Evolutionary conservation across 108 stramenopile genomes (phyloP).

Genomic region (Phaeodactylum tricornutum): DNA sequence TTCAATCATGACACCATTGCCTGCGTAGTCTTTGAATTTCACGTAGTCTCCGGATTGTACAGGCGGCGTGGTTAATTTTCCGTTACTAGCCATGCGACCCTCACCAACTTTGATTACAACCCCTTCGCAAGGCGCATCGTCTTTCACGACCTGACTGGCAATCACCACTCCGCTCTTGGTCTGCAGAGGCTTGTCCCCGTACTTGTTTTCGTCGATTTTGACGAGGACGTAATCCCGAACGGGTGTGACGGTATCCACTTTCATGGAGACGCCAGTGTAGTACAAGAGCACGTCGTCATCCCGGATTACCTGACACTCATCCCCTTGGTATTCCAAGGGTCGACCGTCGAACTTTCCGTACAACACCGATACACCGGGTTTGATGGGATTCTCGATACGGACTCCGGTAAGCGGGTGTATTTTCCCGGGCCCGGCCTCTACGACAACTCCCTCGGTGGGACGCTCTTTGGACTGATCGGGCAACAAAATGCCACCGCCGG

Average conservation of each 20-base stretch:
- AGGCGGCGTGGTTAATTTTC: conserved; percentile 55
- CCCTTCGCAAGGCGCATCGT: conserved; percentile 70
- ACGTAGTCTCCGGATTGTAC: conserved; percentile 80
- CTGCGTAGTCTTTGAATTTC: conserved; percentile 92
- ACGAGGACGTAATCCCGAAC: conserved; percentile 88
- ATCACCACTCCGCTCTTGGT: conserved; percentile 82
- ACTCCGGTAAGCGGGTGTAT: conserved; percentile 83
- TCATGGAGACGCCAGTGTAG: conserved; percentile 80
- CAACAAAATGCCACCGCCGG: conserved; percentile 83
- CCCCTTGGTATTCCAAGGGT: conserved; percentile 83
- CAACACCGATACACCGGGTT: conserved; percentile 67
- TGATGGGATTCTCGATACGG: conserved; percentile 74
- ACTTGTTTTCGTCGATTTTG: conserved; percentile 34
- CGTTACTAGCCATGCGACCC: conserved; percentile 80
- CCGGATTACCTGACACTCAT: conserved; percentile 83
- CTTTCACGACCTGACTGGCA: conserved; percentile 64
- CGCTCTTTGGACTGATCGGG: conserved; percentile 86
- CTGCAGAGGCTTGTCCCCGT: conserved; percentile 40
- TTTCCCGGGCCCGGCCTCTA: conserved; percentile 87
- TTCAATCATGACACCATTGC: conserved; percentile 86
- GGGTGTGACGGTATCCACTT: conserved; percentile 66
- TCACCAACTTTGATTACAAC: conserved; percentile 88
- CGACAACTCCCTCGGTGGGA: conserved; percentile 82
- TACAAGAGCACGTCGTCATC: conserved; percentile 89
- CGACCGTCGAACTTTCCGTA: conserved; percentile 92